Percentiles rank a stretch among this genome's conserved stretches.
Evolutionary conservation across 305 asterid species (phyloP).

Genomic region (Fraxinus angustifolia): DNA sequence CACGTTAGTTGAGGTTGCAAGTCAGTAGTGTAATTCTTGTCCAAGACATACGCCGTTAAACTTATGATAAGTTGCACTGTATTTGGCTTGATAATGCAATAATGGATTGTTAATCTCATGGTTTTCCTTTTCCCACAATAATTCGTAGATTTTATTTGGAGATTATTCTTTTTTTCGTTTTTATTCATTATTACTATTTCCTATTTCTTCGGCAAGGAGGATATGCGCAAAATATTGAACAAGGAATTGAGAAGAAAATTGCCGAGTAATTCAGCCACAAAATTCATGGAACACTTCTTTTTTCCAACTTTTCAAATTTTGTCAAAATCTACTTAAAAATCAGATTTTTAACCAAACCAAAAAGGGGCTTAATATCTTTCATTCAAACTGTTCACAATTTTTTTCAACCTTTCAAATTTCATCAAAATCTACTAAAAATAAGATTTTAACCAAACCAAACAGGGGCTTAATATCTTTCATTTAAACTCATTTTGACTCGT

Average conservation of each 20-base stretch:
- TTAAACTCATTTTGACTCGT: background rate
- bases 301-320: background rate
- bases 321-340: background rate
- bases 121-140: background rate
- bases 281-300: background rate
- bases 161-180: background rate
- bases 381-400: background rate
- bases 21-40: constrained; percentile 9
- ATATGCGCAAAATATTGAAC: background rate
- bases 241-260: background rate
- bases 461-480: background rate
- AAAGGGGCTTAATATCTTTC: background rate
- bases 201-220: background rate
- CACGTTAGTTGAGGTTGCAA: constrained; percentile 26
- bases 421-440: background rate
- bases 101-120: background rate
- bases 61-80: background rate
- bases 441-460: background rate
- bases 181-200: background rate
- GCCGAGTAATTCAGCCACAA: background rate
- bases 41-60: background rate
- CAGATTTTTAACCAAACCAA: too few species aligned
- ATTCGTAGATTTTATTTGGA: background rate
- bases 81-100: constrained; percentile 17
- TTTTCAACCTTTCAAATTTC: too few species aligned